A percentile compares a stretch with the other conserved stretches of the same genome.
Conservation (phyloP, 75 land plant species). For the Chamaecyparis obtusa region DNA sequence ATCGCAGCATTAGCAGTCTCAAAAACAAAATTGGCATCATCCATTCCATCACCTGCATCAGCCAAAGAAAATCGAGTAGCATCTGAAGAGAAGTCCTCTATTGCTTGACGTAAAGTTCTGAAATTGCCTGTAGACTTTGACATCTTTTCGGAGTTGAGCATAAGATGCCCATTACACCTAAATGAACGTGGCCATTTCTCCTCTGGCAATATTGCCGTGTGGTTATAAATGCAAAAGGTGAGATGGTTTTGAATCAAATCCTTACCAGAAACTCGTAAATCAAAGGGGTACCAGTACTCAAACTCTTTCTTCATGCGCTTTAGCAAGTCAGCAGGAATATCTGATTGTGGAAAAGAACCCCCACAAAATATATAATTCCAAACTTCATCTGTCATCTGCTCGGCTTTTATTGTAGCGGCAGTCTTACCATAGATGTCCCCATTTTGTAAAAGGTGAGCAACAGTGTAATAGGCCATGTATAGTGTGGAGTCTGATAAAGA, state of each 20-base stretch:
- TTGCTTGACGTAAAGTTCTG: no score
- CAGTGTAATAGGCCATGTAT: slow-evolving; percentile 25
- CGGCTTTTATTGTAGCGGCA: slow-evolving; percentile 35
- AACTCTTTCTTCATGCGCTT: no score
- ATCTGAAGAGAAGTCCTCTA: no score
- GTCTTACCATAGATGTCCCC: slow-evolving; percentile 67
- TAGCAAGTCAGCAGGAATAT: slow-evolving; percentile 46
- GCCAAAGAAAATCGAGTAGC: no score
- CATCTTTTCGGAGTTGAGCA: slow-evolving; percentile 93
- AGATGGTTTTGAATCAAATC: no score
- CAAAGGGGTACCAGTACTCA: no score
- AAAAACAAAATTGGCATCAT: slow-evolving; percentile 91
- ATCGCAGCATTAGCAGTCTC: slow-evolving; percentile 90
- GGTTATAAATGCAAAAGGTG: not conserved
- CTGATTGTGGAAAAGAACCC: slow-evolving; percentile 46
- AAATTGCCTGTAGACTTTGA: slow-evolving; percentile 63
- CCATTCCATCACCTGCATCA: slow-evolving; percentile 47
- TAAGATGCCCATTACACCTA: slow-evolving; percentile 80
- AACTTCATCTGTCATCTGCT: slow-evolving; percentile 76
- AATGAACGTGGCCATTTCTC: slow-evolving; percentile 75
- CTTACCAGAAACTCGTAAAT: no score
- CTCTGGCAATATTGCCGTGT: slow-evolving; percentile 63
- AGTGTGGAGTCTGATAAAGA: no score
- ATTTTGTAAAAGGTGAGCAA: slow-evolving; percentile 71
- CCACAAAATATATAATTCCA: slow-evolving; percentile 74